Base-by-base conservation (phyloP, 2,329 filamentous ascomycete genomes). In the Diaporthe sp. region DNA sequence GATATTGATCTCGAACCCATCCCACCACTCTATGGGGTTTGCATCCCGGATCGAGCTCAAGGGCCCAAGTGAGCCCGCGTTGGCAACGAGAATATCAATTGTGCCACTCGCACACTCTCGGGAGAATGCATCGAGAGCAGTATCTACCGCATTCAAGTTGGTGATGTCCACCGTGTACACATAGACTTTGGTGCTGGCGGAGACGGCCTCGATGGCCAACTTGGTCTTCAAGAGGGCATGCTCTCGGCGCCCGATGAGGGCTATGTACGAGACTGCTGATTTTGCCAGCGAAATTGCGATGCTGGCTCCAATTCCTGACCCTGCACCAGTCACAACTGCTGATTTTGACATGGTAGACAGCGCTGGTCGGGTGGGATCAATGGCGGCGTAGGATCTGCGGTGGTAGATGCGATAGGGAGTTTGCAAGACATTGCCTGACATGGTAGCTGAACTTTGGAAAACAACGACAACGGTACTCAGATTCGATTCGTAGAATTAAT, bases 281-380 rank as follows among this genome's bases (percentile, higher is more conserved):
- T 72, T 72, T 20, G 70, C 70, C 17, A 72, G 42, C 12, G 55
- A 72, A 22, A 61, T 5, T 5, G 70, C 70, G 39, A 72, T 61
- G 28, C 70, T 39, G 5, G 28, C 55, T 34, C 55, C 70, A 13
- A 72, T 72, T 3, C 70, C 70, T 20, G 70, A 72, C 37, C 70
- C 70, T 12, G 55, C 70, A 9, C 70, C 70, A 2, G 70, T 61
- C 28, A 72, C 53, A 22, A 72, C 55, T 51, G 70, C 70, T n/a
- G 70, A 72, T 37, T 72, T 72, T 15, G 70, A 72, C 53, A 51
- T 72, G 39, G 53, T 72, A 25, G 70, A 72, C 20, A 72, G 39
- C 12, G 70, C 51, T 60, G 70, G 70, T 37, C 28, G 53, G 25
- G 70, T 49, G 39, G 55, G 70, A 49, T 72, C 39, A 25, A 72